Evolutionary conservation across 352 stramenopile genomes (phyloP).

Genomic region (Globisporangium echinulatum): DNA sequence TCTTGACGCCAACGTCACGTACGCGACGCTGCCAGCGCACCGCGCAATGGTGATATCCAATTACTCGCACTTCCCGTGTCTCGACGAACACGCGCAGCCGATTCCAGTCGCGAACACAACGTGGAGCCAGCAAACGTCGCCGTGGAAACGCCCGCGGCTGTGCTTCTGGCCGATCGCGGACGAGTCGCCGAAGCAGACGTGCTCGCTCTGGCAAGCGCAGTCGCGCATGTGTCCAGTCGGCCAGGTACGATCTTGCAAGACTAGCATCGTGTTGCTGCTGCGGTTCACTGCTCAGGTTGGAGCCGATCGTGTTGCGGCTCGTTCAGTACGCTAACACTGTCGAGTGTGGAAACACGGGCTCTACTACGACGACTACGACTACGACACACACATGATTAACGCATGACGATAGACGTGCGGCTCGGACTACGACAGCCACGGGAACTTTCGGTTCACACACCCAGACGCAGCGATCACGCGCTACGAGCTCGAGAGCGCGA

Average conservation of each 20-base stretch:
- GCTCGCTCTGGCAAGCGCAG: slow-evolving; percentile 33
- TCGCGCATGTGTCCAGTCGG: slow-evolving; percentile 34
- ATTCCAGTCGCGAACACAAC: slow-evolving; percentile 27
- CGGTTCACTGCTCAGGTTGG: too few species aligned
- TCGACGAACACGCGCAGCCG: slow-evolving; percentile 19
- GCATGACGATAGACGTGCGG: slow-evolving; percentile 30
- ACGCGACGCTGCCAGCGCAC: slow-evolving; percentile 23
- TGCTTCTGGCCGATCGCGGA: slow-evolving; percentile 89
- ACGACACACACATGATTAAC: too few species aligned
- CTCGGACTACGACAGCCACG: slow-evolving; percentile 53
- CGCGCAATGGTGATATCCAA: slow-evolving; percentile 28
- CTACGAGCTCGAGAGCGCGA: slow-evolving; percentile 27
- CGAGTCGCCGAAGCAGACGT: slow-evolving; percentile 46
- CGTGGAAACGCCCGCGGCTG: slow-evolving; percentile 45
- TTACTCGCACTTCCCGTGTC: slow-evolving; percentile 26
- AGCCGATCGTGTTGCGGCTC: too few species aligned
- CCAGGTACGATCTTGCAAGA: slow-evolving; percentile 16
- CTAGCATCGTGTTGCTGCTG: too few species aligned
- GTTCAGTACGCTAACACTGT: too few species aligned
- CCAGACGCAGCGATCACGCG: slow-evolving; percentile 25
- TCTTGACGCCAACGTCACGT: slow-evolving; percentile 30
- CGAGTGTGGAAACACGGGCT: too few species aligned
- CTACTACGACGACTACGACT: too few species aligned
- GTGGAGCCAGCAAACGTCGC: slow-evolving; percentile 45
- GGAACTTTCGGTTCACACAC: slow-evolving; percentile 63